Evolutionary conservation across 164 flowering plant genomes (phyloP).

Genomic region (Aristolochia fimbriata): DNA sequence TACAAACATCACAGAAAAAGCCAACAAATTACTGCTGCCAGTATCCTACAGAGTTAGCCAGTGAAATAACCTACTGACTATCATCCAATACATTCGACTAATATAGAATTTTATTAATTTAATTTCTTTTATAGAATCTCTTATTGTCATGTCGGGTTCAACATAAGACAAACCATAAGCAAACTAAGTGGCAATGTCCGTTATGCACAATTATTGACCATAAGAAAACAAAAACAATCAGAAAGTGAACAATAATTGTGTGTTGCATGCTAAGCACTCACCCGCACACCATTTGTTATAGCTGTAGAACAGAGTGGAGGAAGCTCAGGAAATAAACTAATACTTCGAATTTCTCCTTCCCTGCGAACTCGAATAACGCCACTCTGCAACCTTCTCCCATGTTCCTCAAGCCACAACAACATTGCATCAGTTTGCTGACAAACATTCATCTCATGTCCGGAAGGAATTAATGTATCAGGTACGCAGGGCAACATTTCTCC

Average conservation of each 20-base stretch:
- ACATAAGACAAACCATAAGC: too few species aligned
- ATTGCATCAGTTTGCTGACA: conserved; percentile 60
- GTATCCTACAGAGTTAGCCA: too few species aligned
- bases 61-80: too few species aligned
- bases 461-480: conserved; percentile 35
- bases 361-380: conserved; percentile 50
- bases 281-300: conserved; percentile 78
- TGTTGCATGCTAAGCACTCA: conserved; percentile 6
- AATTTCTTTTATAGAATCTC: too few species aligned
- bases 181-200: too few species aligned
- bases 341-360: conserved; percentile 29
- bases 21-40: too few species aligned
- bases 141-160: too few species aligned
- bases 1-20: too few species aligned
- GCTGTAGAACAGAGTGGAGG: conserved; percentile 65
- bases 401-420: conserved; percentile 95
- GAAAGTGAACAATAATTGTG: not conserved
- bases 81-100: too few species aligned
- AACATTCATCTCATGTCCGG: conserved; percentile 27
- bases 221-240: too few species aligned
- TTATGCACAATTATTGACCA: too few species aligned
- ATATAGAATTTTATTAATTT: too few species aligned
- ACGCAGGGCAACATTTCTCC: conserved; percentile 89
- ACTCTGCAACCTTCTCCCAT: conserved; percentile 57
- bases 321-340: conserved; percentile 59